Evolutionary conservation across 495 filamentous ascomycete genomes (phyloP).

Genomic region (Saxispiralis lemnorum): DNA sequence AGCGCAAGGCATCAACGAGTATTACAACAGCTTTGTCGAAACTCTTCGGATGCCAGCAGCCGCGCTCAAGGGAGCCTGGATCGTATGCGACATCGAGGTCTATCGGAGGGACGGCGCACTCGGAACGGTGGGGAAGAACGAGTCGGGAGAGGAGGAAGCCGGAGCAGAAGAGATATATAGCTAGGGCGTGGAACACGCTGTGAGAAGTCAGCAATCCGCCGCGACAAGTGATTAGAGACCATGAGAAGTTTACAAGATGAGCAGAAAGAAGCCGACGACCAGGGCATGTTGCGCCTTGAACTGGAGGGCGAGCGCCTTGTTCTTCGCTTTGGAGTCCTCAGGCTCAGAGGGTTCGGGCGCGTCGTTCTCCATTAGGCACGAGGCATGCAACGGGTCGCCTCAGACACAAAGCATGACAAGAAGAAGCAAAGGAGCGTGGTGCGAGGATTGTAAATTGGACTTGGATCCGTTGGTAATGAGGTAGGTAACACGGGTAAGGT

Average conservation of each 20-base stretch:
- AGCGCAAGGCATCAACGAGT: conserved; percentile 83
- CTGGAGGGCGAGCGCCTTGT: conserved; percentile 25
- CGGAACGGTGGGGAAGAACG: conserved; percentile 75
- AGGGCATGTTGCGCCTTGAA: conserved; percentile 39
- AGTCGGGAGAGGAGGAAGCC: conserved; percentile 92
- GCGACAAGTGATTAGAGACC: neutral
- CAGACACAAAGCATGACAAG: neutral
- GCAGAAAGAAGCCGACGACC: conserved; percentile 32
- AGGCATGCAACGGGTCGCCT: neutral
- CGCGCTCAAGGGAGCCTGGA: conserved; percentile 37
- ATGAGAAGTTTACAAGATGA: conserved; percentile 24
- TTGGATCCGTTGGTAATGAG: too few relatives aligned
- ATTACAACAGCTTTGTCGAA: conserved; percentile 85
- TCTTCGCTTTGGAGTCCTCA: conserved; percentile 5
- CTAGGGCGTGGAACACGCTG: conserved; percentile 56
- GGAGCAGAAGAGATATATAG: conserved; percentile 82
- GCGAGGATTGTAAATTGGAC: neutral
- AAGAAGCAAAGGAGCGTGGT: neutral
- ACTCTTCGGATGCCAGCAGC: conserved; percentile 89
- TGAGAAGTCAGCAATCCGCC: conserved; percentile 8
- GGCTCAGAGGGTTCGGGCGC: neutral
- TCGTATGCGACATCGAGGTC: conserved; percentile 25
- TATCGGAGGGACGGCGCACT: conserved; percentile 55
- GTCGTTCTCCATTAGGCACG: conserved; percentile 6
- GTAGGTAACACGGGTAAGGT: too few relatives aligned